These are phyloP conservation scores for Helicostylum pulchrum DNA, from an alignment of 192 early-diverging fungal species.

Conservation along the genomic window DNA sequence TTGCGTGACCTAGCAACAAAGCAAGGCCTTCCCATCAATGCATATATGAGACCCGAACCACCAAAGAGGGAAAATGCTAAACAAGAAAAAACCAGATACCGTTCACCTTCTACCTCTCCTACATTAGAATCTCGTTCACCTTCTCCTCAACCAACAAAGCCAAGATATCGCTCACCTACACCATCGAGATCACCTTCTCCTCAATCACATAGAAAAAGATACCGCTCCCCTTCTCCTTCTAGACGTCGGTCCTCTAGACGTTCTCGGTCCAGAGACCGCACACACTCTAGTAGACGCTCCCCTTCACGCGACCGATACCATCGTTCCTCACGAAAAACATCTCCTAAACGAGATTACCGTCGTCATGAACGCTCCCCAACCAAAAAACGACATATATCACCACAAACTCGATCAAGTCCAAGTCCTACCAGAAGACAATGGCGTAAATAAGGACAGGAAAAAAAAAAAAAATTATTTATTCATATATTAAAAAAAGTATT, in stretches of 20 bases:
- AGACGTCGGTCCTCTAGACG: background rate
- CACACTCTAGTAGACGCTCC: no score
- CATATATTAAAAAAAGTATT: background rate
- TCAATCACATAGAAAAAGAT: background rate
- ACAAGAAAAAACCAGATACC: constrained; percentile 6
- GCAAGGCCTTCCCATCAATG: background rate
- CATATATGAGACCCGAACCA: constrained; percentile 4
- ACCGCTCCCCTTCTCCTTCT: background rate
- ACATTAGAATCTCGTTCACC: constrained; percentile 19
- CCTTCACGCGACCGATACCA: no score
- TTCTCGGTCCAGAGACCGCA: no score
- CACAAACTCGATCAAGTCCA: no score
- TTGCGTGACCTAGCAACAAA: constrained; percentile 17
- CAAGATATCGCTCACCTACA: background rate
- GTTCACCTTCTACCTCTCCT: constrained; percentile 9
- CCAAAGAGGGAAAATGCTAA: background rate
- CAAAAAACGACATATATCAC: no score
- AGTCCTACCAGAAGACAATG: no score
- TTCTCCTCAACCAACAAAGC: constrained; percentile 2
- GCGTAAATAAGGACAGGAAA: no score
- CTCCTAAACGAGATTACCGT: no score
- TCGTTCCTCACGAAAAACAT: no score
- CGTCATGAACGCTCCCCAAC: no score
- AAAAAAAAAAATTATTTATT: background rate
- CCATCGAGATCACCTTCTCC: background rate